Evolutionary conservation across 352 stramenopile species (phyloP), one percentile per base, ranked within the genome.

Genomic region (Pythium vanterpoolii): DNA sequence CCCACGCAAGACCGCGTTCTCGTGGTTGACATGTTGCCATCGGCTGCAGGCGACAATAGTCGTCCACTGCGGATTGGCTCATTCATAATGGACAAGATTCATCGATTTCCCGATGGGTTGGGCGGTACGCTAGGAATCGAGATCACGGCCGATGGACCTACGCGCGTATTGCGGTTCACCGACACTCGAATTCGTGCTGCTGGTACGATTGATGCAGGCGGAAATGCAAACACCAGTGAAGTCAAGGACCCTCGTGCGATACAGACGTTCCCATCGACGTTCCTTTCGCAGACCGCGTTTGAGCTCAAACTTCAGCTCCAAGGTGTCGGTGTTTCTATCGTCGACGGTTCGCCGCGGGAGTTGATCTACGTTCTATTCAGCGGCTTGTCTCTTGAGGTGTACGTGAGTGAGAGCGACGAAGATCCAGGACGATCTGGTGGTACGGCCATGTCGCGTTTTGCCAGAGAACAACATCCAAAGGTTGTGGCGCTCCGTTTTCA

Each of bases 21-120:
- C 6, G 82, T 96, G 1, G 87, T 96, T 3, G 86, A 96, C 38
- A 94, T 95, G 84, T 77, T 96, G 11, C 87, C 86, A 5, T 96
- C 86, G 11, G 84, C 86, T 39, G 87, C 87, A 57, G 85, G 86
- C 7, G 87, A 96, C 54, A 95, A 95, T 48, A 93, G 83, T 51
- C 81, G 87, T 14, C 87, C 87, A 19, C 60, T 96, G 21, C 82
- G 84, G 8, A 95, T 96, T 36, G 87, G 87, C 18, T 86, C 73
- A 19, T 96, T 96, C 52, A 68, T 75, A 24, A 50, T 96, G 28
- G 87, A 96, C 59, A 90, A 89, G 60, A 90, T 96, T 46, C 71
- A 89, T 28, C 68, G 68, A 9, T 93, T 92, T 46, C 80, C 83
- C 0, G 83, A 95, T 70, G 76, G 72, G n/a, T 62, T 95, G 10